Evolutionary conservation across 164 flowering plant genomes (phyloP).

Genomic region (Cinnamomum chago): DNA sequence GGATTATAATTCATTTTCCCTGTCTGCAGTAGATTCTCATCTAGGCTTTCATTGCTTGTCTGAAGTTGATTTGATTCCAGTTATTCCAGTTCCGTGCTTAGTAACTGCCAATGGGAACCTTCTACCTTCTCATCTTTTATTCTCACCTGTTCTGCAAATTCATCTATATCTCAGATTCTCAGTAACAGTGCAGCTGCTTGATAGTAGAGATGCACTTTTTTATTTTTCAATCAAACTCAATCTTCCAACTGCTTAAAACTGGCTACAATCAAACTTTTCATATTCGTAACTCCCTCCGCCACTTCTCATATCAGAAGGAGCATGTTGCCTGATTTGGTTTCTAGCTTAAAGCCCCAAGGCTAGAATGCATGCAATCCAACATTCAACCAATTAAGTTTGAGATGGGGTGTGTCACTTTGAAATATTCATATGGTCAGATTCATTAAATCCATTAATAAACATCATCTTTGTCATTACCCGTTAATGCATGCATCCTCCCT

Average conservation of each 20-base stretch:
- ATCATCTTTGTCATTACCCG: not conserved
- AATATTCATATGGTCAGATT: no score
- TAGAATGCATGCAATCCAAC: not conserved
- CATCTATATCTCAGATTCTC: slow-evolving; percentile 46
- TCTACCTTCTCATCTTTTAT: slow-evolving; percentile 81
- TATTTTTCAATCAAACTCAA: slow-evolving; percentile 48
- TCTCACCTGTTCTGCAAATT: slow-evolving; percentile 74
- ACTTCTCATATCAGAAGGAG: not conserved
- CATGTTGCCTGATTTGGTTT: not conserved
- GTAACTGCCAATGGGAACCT: slow-evolving; percentile 55
- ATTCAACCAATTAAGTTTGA: not conserved
- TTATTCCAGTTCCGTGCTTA: slow-evolving; percentile 49
- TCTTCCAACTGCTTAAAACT: slow-evolving; percentile 46
- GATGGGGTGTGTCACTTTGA: not conserved
- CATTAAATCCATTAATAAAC: not conserved
- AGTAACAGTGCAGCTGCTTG: slow-evolving; percentile 54
- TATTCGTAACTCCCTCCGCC: not conserved
- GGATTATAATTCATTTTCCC: slow-evolving; percentile 53
- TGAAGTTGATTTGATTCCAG: slow-evolving; percentile 66
- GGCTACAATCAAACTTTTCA: slow-evolving; percentile 14
- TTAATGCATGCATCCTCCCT: not conserved
- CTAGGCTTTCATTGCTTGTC: slow-evolving; percentile 53
- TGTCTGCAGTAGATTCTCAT: slow-evolving; percentile 41
- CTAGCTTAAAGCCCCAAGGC: not conserved
- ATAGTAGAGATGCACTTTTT: slow-evolving; percentile 40